These are phyloP conservation scores for Prunus mira DNA, from an alignment of 306 rosid genomes.

Conservation along the genomic window DNA sequence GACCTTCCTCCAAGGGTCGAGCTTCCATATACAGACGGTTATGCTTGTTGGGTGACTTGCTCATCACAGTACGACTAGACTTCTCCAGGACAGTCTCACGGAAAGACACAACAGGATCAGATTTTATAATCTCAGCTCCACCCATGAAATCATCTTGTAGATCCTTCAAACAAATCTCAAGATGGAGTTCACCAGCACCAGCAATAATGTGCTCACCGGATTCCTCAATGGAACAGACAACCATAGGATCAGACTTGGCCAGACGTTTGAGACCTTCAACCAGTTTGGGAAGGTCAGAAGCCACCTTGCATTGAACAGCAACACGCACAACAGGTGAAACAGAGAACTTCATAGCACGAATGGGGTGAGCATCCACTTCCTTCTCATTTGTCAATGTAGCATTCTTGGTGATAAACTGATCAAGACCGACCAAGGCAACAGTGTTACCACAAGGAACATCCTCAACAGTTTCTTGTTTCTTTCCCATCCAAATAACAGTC, in stretches of 20 bases:
- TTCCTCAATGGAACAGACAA: conserved; percentile 82
- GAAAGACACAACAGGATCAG: conserved; percentile 91
- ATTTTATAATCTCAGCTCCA: conserved; percentile 79
- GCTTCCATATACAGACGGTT: conserved; percentile 94
- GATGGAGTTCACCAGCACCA: conserved; percentile 97
- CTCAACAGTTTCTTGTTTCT: conserved; percentile 88
- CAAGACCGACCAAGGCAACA: conserved; percentile 86
- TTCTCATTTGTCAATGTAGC: conserved; percentile 93
- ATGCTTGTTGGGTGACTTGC: conserved; percentile 94
- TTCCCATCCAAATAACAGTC: conserved; percentile 99
- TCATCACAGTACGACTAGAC: conserved; percentile 81
- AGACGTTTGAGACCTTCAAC: conserved; percentile 90
- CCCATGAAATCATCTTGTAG: conserved; percentile 87
- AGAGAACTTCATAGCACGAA: conserved; percentile 89
- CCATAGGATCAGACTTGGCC: conserved; percentile 98
- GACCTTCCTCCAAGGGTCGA: conserved; percentile 66
- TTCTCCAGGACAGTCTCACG: conserved; percentile 86
- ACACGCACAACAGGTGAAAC: conserved; percentile 94
- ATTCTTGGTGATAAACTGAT: conserved; percentile 85
- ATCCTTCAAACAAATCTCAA: conserved; percentile 91
- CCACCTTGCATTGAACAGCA: conserved; percentile 94
- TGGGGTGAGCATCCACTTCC: conserved; percentile 87
- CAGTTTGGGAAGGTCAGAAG: conserved; percentile 95
- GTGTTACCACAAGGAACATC: conserved; percentile 97
- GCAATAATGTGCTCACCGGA: conserved; percentile 94